Evolutionary conservation across 176 grass and related monocot genomes (phyloP), one percentile per base, ranked within the genome.

Genomic region (Thinopyrum elongatum): DNA sequence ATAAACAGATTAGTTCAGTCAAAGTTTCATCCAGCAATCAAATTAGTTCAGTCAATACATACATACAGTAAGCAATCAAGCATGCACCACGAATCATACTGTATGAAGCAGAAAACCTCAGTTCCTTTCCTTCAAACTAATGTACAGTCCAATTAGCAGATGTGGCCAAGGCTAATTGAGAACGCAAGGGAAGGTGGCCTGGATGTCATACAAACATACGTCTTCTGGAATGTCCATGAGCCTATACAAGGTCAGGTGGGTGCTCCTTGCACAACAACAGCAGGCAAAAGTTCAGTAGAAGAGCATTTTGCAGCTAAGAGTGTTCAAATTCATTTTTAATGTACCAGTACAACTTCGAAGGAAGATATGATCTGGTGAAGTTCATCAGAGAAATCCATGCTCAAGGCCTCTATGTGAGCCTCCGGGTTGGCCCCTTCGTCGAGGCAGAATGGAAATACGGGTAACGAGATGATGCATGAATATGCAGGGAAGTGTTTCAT

Each of bases 141-240:
- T 23, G 10, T 15, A 80, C n/a, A 80, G 33, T 55, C 83, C 51
- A 74, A 51, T 77, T 70, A 21, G 60, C 85, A 93, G 94, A 93
- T 92, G 87, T 96, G 94, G 91, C 91, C 91, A 19, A 53, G 51
- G 10, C 82, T 96, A 27, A 85, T 96, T 64, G 35, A 83, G 6
- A 90, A 71, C 87, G 94, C 94, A 34, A 96, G 84, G 82, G 31
- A 90, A 90, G 91, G 94, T 44, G 94, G 94, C 29, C 78, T 96
- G 2, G 91, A 96, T 82, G 94, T 96, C 84, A 93, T 93, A 41
- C 94, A 96, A 86, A 96, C 89, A 59, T 96, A 93, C 57, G 94
- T 96, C 51, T 96, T 93, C 66, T 96, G 91, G 91, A 94, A 92
- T 84, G 87, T 39, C 55, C 91, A 97, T 79, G 94, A 94, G 29